Evolutionary conservation across 1,284 basidiomycete species (phyloP).

Genomic region (Inonotus obliquus): DNA sequence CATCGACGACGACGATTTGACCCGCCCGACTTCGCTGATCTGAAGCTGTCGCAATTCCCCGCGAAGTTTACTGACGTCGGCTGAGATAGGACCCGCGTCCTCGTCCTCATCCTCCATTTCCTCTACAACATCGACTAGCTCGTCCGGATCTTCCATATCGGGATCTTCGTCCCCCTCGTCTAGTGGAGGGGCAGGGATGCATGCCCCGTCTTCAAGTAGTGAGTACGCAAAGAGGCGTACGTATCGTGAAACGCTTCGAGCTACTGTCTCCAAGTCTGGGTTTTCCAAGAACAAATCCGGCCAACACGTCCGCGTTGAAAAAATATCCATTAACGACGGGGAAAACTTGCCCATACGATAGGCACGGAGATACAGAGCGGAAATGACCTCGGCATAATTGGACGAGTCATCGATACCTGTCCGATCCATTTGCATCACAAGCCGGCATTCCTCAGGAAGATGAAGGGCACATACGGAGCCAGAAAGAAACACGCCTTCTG

Average conservation of each 20-base stretch:
- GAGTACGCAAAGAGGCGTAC: slow-evolving; percentile 67
- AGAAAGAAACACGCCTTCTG: slow-evolving; percentile 56
- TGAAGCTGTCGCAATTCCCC: slow-evolving; percentile 56
- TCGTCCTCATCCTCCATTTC: slow-evolving; percentile 31
- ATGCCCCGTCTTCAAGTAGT: slow-evolving; percentile 61
- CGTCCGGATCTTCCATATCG: slow-evolving; percentile 33
- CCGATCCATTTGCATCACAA: slow-evolving; percentile 11
- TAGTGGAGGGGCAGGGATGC: slow-evolving; percentile 37
- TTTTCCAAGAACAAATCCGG: slow-evolving; percentile 69
- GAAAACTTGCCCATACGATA: slow-evolving; percentile 58
- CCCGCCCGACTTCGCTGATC: slow-evolving; percentile 16
- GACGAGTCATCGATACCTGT: slow-evolving; percentile 13
- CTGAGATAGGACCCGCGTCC: slow-evolving; percentile 30
- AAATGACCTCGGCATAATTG: slow-evolving; percentile 28
- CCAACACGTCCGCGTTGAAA: slow-evolving; percentile 64
- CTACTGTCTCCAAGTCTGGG: slow-evolving; percentile 65
- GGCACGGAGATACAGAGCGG: slow-evolving; percentile 50
- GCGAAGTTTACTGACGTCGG: slow-evolving; percentile 57
- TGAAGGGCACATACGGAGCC: slow-evolving; percentile 31
- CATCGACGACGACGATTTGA: slow-evolving; percentile 7
- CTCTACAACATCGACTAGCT: slow-evolving; percentile 59
- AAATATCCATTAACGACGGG: slow-evolving; percentile 51
- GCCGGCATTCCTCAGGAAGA: slow-evolving; percentile 6
- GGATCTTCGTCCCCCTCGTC: slow-evolving; percentile 23
- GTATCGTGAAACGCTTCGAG: slow-evolving; percentile 53